phyloP scores from a whole-genome alignment of 805 yeast genomes.

The Barnettozyma pratensis region DNA sequence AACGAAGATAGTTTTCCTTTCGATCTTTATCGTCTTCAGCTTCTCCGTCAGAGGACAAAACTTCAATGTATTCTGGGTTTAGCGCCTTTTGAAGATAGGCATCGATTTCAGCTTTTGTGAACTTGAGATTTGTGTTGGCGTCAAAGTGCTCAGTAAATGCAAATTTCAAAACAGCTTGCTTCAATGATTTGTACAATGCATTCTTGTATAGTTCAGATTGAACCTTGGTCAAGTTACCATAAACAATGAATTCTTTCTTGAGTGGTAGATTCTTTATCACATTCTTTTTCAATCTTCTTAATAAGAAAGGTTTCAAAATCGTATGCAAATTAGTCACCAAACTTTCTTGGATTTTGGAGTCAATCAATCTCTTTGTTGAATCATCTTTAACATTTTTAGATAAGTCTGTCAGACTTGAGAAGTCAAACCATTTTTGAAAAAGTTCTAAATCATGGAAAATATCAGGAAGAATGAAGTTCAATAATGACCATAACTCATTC shows the following conservation, averaged over 20 bases:
- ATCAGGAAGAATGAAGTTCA: constrained; percentile 89
- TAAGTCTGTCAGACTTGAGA: constrained; percentile 48
- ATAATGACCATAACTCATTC: constrained; percentile 85
- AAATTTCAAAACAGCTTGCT: constrained; percentile 38
- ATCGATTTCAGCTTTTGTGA: constrained; percentile 30
- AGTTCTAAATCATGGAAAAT: constrained; percentile 85
- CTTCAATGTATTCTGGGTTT: constrained; percentile 22
- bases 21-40: constrained; percentile 11
- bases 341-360: constrained; percentile 50
- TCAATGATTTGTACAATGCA: constrained; percentile 42
- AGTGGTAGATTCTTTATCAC: constrained; percentile 74
- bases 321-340: constrained; percentile 77
- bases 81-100: constrained; percentile 37
- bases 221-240: constrained; percentile 55
- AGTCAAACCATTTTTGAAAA: constrained; percentile 94
- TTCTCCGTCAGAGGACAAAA: constrained; percentile 12
- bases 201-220: constrained; percentile 62
- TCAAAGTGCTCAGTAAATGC: constrained; percentile 48
- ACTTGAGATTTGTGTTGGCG: constrained; percentile 29
- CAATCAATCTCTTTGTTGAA: constrained; percentile 45
- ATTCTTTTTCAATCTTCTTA: constrained; percentile 74
- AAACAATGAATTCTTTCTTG: constrained; percentile 82
- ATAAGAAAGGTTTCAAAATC: constrained; percentile 79
- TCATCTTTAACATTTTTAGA: constrained; percentile 29
- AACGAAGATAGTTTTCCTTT: constrained; percentile 5